Evolutionary conservation across 176 grass and related monocot species (phyloP), one percentile per base, ranked within the genome.

Genomic region (Elaeis guineensis): DNA sequence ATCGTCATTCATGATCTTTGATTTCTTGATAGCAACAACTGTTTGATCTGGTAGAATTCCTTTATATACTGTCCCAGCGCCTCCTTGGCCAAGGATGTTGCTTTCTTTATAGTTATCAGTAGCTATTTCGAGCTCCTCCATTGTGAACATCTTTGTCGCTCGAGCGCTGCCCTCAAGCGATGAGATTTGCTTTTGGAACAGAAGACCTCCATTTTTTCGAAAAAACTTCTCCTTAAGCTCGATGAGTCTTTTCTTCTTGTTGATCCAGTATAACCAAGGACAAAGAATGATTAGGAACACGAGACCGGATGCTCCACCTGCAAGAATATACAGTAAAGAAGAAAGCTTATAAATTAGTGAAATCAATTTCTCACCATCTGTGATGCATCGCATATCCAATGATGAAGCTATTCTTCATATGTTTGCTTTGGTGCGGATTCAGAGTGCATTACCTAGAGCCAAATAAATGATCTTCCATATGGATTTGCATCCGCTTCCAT

Each of bases 401-500:
- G 8, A 39, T 2, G 32, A 11, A 39, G 5, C 32, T 11, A 39
- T 39, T 39, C 32, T 2, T 11, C 0, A 9, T 39, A 39, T 11
- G 32, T 11, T 39, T 11, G 32, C 32, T 39, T 9, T 39, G 8
- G 32, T 11, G 1, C 0, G 8, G 32, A 39, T 39, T 39, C 11
- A 39, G 32, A 39, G 32, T 39, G 53, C 5, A 21, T 39, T 39
- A 39, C 32, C 32, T 11, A 39, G 32, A 39, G 32, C 32, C 32
- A 39, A 39, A 23, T 53, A 66, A 16, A 66, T 5, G n/a, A 28
- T 2, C 16, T 19, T 54, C 17, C 51, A 22, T 19, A 66, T 54
- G 64, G 64, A 66, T 28, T 14, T 66, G 21, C 50, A 66, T 14
- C 64, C 64, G 50, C 50, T 66, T 28, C 64, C 50, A 5, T 53